phyloP scores from a whole-genome alignment of 129 eudicot species.

The Flaveria linearis region DNA sequence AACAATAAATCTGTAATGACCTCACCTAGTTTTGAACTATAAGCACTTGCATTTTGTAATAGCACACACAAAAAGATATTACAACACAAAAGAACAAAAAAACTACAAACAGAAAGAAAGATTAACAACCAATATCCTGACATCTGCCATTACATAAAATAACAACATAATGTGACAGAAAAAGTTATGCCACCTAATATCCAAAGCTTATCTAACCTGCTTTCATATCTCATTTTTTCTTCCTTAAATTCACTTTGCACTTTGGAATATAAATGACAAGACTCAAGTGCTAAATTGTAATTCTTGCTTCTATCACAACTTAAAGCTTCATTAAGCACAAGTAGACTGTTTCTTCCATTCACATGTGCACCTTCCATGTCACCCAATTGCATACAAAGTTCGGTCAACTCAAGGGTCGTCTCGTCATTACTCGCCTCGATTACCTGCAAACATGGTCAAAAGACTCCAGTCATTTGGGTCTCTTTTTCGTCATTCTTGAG shows the following conservation, averaged over 20 bases:
- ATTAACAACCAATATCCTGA: not conserved
- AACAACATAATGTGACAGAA: conserved; percentile 55
- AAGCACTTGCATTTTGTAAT: too few relatives aligned
- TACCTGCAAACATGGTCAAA: conserved; percentile 37
- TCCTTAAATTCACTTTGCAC: conserved; percentile 74
- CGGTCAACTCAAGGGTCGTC: conserved; percentile 59
- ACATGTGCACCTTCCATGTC: conserved; percentile 96
- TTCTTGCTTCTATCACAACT: conserved; percentile 75
- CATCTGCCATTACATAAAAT: conserved; percentile 42
- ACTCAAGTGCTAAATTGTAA: conserved; percentile 72
- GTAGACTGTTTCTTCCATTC: conserved; percentile 80
- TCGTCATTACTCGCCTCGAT: conserved; percentile 32
- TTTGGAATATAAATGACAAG: conserved; percentile 64
- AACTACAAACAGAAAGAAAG: not conserved
- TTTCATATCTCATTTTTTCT: conserved; percentile 82
- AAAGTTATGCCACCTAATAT: conserved; percentile 74
- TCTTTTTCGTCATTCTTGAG: not conserved
- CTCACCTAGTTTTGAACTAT: too few relatives aligned
- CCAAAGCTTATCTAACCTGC: conserved; percentile 69
- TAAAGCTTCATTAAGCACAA: conserved; percentile 72
- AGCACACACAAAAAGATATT: not conserved
- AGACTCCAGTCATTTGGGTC: not conserved
- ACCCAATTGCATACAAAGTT: conserved; percentile 88
- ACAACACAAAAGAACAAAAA: not conserved
- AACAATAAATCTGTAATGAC: too few relatives aligned